Evolutionary conservation across 202 grass and related monocot species (phyloP), one percentile per base, ranked within the genome.

Genomic region (Zizania palustris): DNA sequence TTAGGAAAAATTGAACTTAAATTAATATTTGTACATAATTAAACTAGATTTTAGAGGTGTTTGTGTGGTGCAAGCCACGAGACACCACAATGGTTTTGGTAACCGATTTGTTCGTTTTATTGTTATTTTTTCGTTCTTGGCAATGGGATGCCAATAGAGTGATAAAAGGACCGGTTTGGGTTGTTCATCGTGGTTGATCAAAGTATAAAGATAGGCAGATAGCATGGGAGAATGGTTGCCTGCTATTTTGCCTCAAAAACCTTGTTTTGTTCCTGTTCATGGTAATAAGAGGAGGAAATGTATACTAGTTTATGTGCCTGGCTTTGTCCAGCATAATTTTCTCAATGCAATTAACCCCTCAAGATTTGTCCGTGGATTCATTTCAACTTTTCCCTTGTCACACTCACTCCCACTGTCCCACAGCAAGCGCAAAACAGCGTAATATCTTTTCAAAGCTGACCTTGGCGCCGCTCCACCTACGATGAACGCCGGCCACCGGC

Each of bases 61-160:
- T 28, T 28, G 28, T 55, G 38, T 80, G 41, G 21, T 42, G 48
- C 11, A 70, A 41, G 38, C 3, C 61, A 73, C 46, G 8, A 1
- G 46, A 18, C 33, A 74, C 68, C 67, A 67, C 58, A 77, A 66
- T 82, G 79, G 35, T 82, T 77, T 77, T 77, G 72, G 63, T 38
- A 3, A 5, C 11, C 44, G 12, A 76, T 37, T 56, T 46, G 7
- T 76, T 73, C 8, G 9, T 72, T 66, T 11, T 28, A 13, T 39
- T 21, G 51, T 9, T 55, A 55, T 6, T 80, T 21, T 57, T 80
- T 56, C 15, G 3, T 41, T 72, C 15, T 8, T 49, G 33, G 36
- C 15, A 37, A 5, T 72, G 19, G 53, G 50, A 22, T 58, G 46
- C 5, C 8, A 34, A 35, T 39, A 50, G 18, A 51, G 61, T 53